phyloP scores from a whole-genome alignment of 176 grass and related monocot genomes.

The Eremochloa ophiuroides region DNA sequence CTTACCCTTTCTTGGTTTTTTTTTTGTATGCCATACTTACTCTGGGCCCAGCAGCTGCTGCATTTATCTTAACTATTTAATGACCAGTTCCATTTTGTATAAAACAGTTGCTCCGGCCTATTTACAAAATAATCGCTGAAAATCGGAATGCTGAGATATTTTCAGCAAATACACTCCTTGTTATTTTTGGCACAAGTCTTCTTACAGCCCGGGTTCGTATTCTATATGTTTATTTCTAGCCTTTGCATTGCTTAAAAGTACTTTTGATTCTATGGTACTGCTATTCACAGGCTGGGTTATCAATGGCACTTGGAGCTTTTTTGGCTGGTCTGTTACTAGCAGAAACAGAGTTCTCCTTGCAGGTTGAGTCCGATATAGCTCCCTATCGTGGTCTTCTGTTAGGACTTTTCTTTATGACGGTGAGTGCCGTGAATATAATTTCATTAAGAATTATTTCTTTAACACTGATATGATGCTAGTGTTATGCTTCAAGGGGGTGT shows the following conservation, averaged over 20 bases:
- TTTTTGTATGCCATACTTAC: background rate
- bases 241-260: constrained; percentile 16
- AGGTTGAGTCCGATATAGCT: constrained; percentile 99
- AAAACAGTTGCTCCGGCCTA: constrained; percentile 85
- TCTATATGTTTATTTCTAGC: constrained; percentile 3
- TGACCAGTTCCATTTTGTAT: background rate
- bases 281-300: constrained; percentile 80
- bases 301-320: constrained; percentile 98
- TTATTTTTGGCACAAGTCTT: constrained; percentile 98
- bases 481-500: constrained; percentile 27
- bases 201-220: constrained; percentile 86
- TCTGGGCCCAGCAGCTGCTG: background rate
- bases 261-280: constrained; percentile 25
- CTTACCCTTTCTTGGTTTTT: background rate
- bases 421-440: constrained; percentile 30
- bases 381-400: constrained; percentile 96
- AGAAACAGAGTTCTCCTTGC: constrained; percentile 98
- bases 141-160: constrained; percentile 99
- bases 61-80: constrained; percentile 26
- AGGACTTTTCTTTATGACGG: constrained; percentile 99
- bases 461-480: background rate
- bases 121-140: constrained; percentile 98
- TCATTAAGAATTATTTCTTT: background rate
- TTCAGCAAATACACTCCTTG: constrained; percentile 98
- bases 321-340: constrained; percentile 96